phyloP scores from a whole-genome alignment of 2,329 filamentous ascomycete genomes.

The Pestalotiopsis sp. region DNA sequence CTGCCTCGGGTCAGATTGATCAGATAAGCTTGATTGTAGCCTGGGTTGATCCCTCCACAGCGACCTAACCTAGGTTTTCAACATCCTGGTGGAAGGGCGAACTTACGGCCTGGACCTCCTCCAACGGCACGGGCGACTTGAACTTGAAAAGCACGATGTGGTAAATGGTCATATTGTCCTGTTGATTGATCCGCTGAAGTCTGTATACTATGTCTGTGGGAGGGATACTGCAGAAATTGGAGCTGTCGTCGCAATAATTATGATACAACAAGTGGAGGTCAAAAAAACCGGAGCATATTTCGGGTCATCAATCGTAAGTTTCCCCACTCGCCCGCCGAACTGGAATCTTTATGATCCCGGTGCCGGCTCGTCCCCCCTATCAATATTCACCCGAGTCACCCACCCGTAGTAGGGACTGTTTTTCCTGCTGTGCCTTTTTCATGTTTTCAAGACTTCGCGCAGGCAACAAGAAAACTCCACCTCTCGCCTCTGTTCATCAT shows the following conservation, averaged over 20 bases:
- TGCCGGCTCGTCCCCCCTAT: too few species aligned
- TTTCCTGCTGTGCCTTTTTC: too few species aligned
- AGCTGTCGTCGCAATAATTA: neutral
- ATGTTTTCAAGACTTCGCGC: too few species aligned
- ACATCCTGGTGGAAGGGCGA: neutral
- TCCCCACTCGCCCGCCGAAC: too few species aligned
- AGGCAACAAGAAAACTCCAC: too few species aligned
- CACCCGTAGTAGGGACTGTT: too few species aligned
- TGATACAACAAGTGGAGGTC: too few species aligned
- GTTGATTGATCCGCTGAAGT: neutral
- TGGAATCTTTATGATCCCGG: too few species aligned
- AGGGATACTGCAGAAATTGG: neutral
- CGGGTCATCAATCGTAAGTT: neutral
- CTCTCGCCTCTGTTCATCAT: too few species aligned
- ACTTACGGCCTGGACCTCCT: slow-evolving; percentile 33
- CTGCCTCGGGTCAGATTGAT: slow-evolving; percentile 18
- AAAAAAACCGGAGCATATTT: neutral
- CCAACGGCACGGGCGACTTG: slow-evolving; percentile 25
- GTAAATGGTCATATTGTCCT: slow-evolving; percentile 27
- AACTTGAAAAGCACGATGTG: slow-evolving; percentile 32
- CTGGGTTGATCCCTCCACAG: neutral
- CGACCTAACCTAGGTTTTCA: neutral
- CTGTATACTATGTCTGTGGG: neutral
- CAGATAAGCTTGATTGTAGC: neutral
- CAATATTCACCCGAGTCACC: too few species aligned